Evolutionary conservation across 1,284 basidiomycete genomes (phyloP).

Genomic region (Amylostereum chailletii): DNA sequence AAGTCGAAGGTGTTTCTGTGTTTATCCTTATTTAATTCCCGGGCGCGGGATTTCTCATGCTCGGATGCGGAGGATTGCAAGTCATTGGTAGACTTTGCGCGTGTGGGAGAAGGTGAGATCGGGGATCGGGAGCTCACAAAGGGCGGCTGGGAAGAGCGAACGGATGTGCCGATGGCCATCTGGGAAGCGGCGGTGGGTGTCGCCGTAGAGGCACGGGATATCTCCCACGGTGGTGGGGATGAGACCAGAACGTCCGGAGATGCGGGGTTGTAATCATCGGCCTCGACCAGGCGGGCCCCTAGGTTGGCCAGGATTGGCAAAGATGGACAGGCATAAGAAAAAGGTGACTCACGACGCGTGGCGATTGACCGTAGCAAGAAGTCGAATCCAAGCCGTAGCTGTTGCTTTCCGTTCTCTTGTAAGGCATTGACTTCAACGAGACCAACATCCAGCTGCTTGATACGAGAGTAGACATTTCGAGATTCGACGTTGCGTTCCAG

Average conservation of each 20-base stretch:
- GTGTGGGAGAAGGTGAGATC: slow-evolving; percentile 32
- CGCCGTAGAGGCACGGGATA: slow-evolving; percentile 33
- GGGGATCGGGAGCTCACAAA: slow-evolving; percentile 11
- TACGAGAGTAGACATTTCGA: slow-evolving; percentile 34
- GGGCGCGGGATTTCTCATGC: slow-evolving; percentile 31
- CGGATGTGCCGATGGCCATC: slow-evolving; percentile 18
- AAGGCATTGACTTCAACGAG: slow-evolving; percentile 53
- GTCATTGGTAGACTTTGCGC: slow-evolving; percentile 49
- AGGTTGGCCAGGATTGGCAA: slow-evolving; percentile 1
- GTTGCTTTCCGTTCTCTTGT: slow-evolving; percentile 44
- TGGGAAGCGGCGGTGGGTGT: slow-evolving; percentile 42
- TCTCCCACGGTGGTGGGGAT: slow-evolving; percentile 43
- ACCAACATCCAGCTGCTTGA: slow-evolving; percentile 54
- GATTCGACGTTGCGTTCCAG: slow-evolving; percentile 48
- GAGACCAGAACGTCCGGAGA: slow-evolving; percentile 50
- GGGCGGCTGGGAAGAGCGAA: slow-evolving; percentile 19
- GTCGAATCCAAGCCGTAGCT: slow-evolving; percentile 58
- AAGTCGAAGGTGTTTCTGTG: slow-evolving; percentile 6
- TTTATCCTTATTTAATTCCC: slow-evolving; percentile 9
- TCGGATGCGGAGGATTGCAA: slow-evolving; percentile 29
- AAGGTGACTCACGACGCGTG: slow-evolving; percentile 37
- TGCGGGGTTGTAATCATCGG: slow-evolving; percentile 56
- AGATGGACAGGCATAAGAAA: slow-evolving; percentile 5
- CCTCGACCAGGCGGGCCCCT: slow-evolving; percentile 24
- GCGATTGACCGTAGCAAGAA: slow-evolving; percentile 55